Percentiles rank a stretch among this genome's conserved stretches.
Evolutionary conservation across 805 yeast genomes (phyloP).

Genomic region (Peterozyma xylosa): DNA sequence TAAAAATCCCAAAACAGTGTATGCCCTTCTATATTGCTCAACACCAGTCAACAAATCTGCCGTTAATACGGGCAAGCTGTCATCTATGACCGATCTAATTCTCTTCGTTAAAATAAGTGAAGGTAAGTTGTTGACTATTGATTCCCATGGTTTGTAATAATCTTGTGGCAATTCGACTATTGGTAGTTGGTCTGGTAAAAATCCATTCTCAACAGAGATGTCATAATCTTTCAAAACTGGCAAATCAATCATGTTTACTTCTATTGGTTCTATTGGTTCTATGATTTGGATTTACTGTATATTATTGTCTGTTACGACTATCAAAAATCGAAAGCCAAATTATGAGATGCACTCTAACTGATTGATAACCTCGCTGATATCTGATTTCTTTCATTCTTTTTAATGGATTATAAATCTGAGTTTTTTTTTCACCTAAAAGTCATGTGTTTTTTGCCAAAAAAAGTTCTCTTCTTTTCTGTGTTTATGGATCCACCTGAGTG

Average conservation of each 20-base stretch:
- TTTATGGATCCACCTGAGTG: too few species aligned
- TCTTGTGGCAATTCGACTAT: constrained; percentile 47
- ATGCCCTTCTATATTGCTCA: constrained; percentile 69
- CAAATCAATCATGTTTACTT: constrained; percentile 16
- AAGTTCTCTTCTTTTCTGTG: too few species aligned
- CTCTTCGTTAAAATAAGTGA: constrained; percentile 61
- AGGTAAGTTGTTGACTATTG: constrained; percentile 57
- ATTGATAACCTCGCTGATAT: too few species aligned
- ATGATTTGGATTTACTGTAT: too few species aligned
- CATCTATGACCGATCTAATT: constrained; percentile 56
- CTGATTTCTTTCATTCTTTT: too few species aligned
- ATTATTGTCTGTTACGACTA: too few species aligned
- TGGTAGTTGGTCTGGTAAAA: constrained; percentile 68
- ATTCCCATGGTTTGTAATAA: constrained; percentile 77
- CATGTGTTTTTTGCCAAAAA: too few species aligned
- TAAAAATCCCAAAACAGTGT: constrained; percentile 68
- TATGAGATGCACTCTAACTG: too few species aligned
- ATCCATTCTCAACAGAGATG: constrained; percentile 66
- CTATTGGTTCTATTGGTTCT: too few species aligned
- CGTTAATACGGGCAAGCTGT: constrained; percentile 45
- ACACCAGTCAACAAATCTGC: constrained; percentile 35
- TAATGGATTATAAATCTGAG: too few species aligned
- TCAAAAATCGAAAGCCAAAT: too few species aligned
- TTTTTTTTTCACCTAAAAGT: too few species aligned
- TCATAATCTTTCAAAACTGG: constrained; percentile 60